Base-by-base conservation (phyloP, 2,329 filamentous ascomycete species). In the Cytospora leucostoma region DNA sequence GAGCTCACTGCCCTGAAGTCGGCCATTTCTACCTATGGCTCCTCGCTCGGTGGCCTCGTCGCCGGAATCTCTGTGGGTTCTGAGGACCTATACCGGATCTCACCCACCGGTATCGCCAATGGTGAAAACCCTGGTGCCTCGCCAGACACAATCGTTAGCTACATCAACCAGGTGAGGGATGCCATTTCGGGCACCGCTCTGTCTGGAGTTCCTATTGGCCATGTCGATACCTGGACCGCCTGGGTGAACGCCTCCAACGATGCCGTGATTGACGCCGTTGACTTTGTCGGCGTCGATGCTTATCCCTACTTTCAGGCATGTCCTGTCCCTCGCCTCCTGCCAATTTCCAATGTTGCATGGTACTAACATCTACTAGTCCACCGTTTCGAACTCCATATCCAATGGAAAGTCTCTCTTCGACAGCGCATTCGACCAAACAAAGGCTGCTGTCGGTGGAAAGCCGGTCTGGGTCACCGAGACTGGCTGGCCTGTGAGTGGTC, bases 141-240 rank as follows among this genome's bases (percentile, higher is more conserved):
- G 52, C 89, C 92, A 4, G 78, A 80, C 35, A 80, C 79, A 8
- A 78, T 96, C 44, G 82, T 86, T 70, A 74, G 78, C 62, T 95
- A 93, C 77, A 92, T 96, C 79, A 75, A 81, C 65, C 80, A 89
- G 74, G 87, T 91, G 63, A 85, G 87, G 66, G 75, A 80, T 19
- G 80, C 84, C 66, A 84, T 96, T 71, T 72, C 82, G 19, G 85
- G 84, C 66, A 92, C 90, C 17, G 73, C 78, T 53, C 78, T 90
- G 19, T 77, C 82, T 37, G 76, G 77, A 32, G 82, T 80, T 53
- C 80, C 85, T 19, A 80, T 96, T 64, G 92, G 92, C 56, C 93
- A 96, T 76, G 92, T 96, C 72, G 93, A 96, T 73, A 96, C 93
- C 56, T 96, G 92, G 92, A 92, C 88, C 35, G 86, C 85, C 54